These are phyloP conservation scores for Brassica hybrid DNA, from an alignment of 441 rosid species.

Conservation along the genomic window DNA sequence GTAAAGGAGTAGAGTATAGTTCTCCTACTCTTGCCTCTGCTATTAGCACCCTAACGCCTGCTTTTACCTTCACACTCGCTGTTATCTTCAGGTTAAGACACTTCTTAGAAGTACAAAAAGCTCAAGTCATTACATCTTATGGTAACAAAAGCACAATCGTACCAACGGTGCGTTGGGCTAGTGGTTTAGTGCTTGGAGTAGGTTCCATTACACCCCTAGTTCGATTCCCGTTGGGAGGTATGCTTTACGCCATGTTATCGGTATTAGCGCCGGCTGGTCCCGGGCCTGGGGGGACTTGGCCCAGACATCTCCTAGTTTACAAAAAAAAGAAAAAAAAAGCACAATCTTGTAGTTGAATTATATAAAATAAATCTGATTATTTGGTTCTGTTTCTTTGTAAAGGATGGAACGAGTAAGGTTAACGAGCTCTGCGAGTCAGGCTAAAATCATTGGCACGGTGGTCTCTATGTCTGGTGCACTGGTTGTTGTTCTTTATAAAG, in stretches of 20 bases:
- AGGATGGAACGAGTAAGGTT: slow-evolving; percentile 61
- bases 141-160: background rate
- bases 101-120: background rate
- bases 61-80: slow-evolving; percentile 31
- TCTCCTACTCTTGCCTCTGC: slow-evolving; percentile 62
- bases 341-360: background rate
- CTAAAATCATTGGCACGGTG: slow-evolving; percentile 66
- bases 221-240: too few relatives aligned
- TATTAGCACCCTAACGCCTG: slow-evolving; percentile 50
- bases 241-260: too few relatives aligned
- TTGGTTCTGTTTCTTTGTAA: background rate
- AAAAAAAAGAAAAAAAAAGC: background rate
- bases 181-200: too few relatives aligned
- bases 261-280: too few relatives aligned
- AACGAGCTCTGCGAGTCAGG: slow-evolving; percentile 53
- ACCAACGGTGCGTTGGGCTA: too few relatives aligned
- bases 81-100: background rate
- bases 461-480: slow-evolving; percentile 70
- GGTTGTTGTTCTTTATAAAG: slow-evolving; percentile 56
- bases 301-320: too few relatives aligned
- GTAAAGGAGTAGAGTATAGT: slow-evolving; percentile 51
- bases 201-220: too few relatives aligned
- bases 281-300: too few relatives aligned
- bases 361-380: background rate
- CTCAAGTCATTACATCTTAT: slow-evolving; percentile 7